Evolutionary conservation across 257 asterid genomes (phyloP).

Genomic region (Solanum dulcamara): DNA sequence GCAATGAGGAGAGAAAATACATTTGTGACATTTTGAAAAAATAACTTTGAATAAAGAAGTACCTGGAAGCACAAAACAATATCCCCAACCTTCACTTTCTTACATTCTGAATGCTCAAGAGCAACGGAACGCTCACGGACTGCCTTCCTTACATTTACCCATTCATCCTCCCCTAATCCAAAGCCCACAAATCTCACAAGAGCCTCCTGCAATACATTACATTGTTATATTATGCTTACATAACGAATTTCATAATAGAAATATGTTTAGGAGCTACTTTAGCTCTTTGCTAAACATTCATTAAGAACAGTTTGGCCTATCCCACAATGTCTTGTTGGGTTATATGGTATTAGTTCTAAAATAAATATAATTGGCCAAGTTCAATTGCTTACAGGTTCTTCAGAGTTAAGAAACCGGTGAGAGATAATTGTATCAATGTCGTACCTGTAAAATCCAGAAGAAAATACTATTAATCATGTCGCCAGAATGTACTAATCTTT

Average conservation of each 20-base stretch:
- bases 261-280: neutral
- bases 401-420: constrained; percentile 51
- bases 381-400: constrained; percentile 60
- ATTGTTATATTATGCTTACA: neutral
- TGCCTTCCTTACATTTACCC: constrained; percentile 49
- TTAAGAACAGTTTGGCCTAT: neutral
- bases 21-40: neutral
- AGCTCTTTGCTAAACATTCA: neutral
- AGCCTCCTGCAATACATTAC: constrained; percentile 51
- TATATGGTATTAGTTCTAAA: neutral
- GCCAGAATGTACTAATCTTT: neutral
- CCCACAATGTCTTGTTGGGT: neutral
- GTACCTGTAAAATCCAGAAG: constrained; percentile 43
- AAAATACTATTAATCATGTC: neutral
- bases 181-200: constrained; percentile 63
- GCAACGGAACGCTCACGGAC: constrained; percentile 70
- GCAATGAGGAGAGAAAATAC: neutral
- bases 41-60: neutral
- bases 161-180: constrained; percentile 75
- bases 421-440: constrained; percentile 63
- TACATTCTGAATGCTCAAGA: constrained; percentile 71
- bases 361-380: neutral
- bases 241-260: neutral
- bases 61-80: constrained; percentile 86
- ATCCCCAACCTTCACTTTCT: constrained; percentile 58